Evolutionary conservation across 2,329 filamentous ascomycete species (phyloP).

Genomic region (Blastomyces gilchristii): DNA sequence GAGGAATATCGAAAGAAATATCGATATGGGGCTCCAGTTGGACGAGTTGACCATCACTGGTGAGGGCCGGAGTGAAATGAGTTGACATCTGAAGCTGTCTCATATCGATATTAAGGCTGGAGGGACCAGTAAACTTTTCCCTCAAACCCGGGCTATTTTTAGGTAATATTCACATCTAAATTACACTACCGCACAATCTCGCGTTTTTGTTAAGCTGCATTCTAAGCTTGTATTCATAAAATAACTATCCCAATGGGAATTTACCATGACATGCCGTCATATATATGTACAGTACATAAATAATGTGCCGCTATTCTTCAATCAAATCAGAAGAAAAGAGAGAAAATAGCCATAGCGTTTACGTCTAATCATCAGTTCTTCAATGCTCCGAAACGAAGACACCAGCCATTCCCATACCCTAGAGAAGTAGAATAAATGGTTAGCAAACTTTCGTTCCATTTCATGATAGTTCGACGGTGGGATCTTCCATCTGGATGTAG

Average conservation of each 20-base stretch:
- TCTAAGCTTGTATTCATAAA: not conserved
- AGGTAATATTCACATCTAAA: not conserved
- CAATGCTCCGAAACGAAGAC: slow-evolving; percentile 81
- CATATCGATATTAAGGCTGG: not conserved
- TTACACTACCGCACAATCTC: not conserved
- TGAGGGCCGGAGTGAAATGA: not conserved
- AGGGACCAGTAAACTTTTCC: not conserved
- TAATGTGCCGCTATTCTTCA: not conserved
- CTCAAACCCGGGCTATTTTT: too few relatives aligned
- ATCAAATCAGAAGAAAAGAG: not conserved
- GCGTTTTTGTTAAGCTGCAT: not conserved
- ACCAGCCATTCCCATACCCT: slow-evolving; percentile 67
- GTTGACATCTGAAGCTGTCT: not conserved
- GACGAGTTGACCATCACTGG: not conserved
- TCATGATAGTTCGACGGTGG: not conserved
- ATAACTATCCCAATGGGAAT: not conserved
- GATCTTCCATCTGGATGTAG: not conserved
- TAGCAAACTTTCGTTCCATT: not conserved
- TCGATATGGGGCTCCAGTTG: not conserved
- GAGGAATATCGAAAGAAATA: not conserved
- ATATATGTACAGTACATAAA: not conserved
- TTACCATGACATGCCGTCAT: not conserved
- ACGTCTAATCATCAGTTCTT: not conserved
- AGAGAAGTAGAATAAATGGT: not conserved
- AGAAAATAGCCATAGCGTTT: not conserved